Conservation (phyloP, 495 filamentous ascomycete species). For the Massariosphaeria phaeospora region DNA sequence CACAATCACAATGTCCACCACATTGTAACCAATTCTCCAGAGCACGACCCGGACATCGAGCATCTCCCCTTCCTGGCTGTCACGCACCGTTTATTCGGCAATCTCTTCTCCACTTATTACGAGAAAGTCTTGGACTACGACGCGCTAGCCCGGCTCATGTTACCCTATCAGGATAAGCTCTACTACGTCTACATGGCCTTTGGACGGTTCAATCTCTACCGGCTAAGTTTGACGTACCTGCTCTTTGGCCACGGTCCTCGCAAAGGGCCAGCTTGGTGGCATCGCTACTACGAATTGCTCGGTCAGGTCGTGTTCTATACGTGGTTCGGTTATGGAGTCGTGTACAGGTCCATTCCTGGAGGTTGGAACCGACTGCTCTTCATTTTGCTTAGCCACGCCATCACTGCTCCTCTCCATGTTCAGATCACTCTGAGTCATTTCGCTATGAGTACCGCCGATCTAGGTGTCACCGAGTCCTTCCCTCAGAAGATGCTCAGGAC, state of each 20-base stretch:
- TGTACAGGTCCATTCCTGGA: conserved; percentile 72
- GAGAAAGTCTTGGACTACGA: conserved; percentile 83
- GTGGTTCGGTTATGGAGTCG: conserved; percentile 84
- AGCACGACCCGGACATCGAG: conserved; percentile 97
- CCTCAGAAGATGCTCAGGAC: conserved; percentile 95
- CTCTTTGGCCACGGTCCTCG: conserved; percentile 68
- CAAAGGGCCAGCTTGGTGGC: conserved; percentile 84
- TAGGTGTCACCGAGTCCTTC: conserved; percentile 84
- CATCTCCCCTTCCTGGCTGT: conserved; percentile 95
- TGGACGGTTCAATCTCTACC: conserved; percentile 89
- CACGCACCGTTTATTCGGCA: conserved; percentile 75
- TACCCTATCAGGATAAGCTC: conserved; percentile 72
- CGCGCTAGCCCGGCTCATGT: conserved; percentile 61
- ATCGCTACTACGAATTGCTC: conserved; percentile 74
- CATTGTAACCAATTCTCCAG: conserved; percentile 91
- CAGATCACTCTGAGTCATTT: conserved; percentile 98
- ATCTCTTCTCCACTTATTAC: conserved; percentile 81
- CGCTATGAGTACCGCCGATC: conserved; percentile 90
- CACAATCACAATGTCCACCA: conserved; percentile 96
- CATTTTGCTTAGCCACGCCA: conserved; percentile 79
- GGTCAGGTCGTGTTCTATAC: conserved; percentile 88
- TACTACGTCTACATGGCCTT: conserved; percentile 85
- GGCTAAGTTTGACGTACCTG: conserved; percentile 77
- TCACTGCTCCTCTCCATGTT: conserved; percentile 82
- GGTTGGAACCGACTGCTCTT: conserved; percentile 66